Base-by-base conservation (phyloP, 495 filamentous ascomycete genomes). In the Parachaetomium inaequale region DNA sequence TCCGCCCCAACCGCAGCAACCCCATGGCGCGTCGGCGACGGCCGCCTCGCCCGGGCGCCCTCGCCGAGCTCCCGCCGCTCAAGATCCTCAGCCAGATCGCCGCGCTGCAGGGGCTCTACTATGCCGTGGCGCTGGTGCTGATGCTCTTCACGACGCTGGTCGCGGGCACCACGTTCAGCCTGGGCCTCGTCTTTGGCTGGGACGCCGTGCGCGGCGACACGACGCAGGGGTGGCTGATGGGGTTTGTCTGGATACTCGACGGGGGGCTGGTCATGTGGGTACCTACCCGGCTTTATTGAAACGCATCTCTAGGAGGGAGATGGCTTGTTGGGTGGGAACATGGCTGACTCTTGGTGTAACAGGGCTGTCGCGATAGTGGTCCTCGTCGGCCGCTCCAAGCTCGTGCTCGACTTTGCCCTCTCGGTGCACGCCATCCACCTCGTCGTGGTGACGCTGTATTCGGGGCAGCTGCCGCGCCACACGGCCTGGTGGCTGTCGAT, bases 381-480 rank as follows among this genome's bases (percentile, higher is more conserved):
- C 54, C 78, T 96, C 61, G 85, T 96, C 63, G 87, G 87, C 31
- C 90, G 93, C 57, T 92, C 88, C 28, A 97, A 97, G 70, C 85
- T 96, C 38, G 87, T 97, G 34, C 89, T 89, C 62, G 94, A 99
- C 72, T 99, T 99, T 73, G 87, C 91, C 7, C 81, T 97, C 25
- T 96, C 94, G 1, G 82, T 94, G 26, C 92, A 96, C 77, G 84
- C 88, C 74, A 77, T 97, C 32, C 91, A 97, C 66, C 82, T 96
- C n/a, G 62, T 96, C 58, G 73, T 89, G 64, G 88, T 88, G 3
- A 85, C 81, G 10, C 68, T 95, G 3, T 96, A 96, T 69, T 86
- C 92, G 1, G 64, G 19, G 82, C 82, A 84, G 1, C 65, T 98
- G 5, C 95, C 95, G 6, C 74, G 78, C 7, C 86, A 91, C 66